A percentile compares a stretch with the other conserved stretches of the same genome.
phyloP scores from a whole-genome alignment of 2,329 filamentous ascomycete species.

The Clonostachys solani region DNA sequence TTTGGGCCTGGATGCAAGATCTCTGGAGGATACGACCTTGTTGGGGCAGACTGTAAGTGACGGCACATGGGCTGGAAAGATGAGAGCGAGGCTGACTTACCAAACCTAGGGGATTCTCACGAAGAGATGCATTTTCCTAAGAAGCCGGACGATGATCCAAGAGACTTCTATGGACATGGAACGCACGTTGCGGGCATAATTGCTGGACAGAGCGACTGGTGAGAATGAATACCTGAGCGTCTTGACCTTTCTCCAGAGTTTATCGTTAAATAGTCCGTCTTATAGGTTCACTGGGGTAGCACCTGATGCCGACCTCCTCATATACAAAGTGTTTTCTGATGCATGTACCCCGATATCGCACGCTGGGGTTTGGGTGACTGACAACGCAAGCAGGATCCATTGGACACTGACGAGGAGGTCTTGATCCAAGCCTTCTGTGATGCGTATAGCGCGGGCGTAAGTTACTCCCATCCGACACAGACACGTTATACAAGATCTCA shows the following conservation, averaged over 20 bases:
- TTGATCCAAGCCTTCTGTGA: constrained; percentile 28
- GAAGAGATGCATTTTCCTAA: constrained; percentile 20
- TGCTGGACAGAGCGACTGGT: constrained; percentile 7
- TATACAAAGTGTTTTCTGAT: constrained; percentile 26
- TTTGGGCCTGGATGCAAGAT: constrained; percentile 32
- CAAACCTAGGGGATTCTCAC: constrained; percentile 17
- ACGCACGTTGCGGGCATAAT: constrained; percentile 27
- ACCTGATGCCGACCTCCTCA: constrained; percentile 27
- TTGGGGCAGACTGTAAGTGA: constrained; percentile 22
- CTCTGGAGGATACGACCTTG: constrained; percentile 30
- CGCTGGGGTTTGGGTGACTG: not conserved
- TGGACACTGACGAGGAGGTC: constrained; percentile 16
- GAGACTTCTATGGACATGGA: constrained; percentile 27
- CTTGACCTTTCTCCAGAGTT: not conserved
- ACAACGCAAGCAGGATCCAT: constrained; percentile 1
- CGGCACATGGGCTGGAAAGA: not conserved
- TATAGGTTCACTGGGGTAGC: constrained; percentile 28
- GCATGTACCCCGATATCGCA: not conserved
- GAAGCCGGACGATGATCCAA: constrained; percentile 25
- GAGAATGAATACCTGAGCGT: not conserved
- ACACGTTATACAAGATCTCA: not conserved
- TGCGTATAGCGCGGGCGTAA: constrained; percentile 25
- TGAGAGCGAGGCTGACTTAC: not conserved
- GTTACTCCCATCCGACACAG: not conserved
- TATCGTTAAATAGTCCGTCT: not conserved